Conservation (phyloP, 2,329 filamentous ascomycete genomes). For the Neofusicoccum kwambonambiense region DNA sequence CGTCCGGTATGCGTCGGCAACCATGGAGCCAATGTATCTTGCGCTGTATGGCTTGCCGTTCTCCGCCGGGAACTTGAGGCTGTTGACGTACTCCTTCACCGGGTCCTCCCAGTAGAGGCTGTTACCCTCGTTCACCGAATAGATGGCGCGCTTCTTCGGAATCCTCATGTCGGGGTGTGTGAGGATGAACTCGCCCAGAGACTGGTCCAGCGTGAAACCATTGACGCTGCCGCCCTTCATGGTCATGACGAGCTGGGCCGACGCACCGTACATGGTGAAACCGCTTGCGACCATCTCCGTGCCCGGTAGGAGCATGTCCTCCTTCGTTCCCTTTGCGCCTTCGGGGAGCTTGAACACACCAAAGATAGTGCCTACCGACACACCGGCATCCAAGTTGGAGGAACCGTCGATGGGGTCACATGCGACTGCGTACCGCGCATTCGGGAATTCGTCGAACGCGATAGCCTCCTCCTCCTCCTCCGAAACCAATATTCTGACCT, state of each 20-base stretch:
- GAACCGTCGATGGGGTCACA: conserved; percentile 98
- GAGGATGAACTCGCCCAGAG: conserved; percentile 96
- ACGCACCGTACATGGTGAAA: conserved; percentile 99
- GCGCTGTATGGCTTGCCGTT: conserved; percentile 88
- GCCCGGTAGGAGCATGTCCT: conserved; percentile 85
- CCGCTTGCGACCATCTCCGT: conserved; percentile 89
- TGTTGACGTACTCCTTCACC: conserved; percentile 84
- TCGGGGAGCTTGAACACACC: conserved; percentile 87
- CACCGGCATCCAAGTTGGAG: conserved; percentile 95
- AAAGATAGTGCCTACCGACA: conserved; percentile 97
- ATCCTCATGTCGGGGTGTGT: conserved; percentile 94
- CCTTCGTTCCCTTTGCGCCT: conserved; percentile 68
- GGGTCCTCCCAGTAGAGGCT: conserved; percentile 91
- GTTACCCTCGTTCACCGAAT: conserved; percentile 99
- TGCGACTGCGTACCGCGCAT: conserved; percentile 85
- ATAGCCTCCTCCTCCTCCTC: conserved; percentile 96
- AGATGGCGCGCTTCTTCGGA: conserved; percentile 78
- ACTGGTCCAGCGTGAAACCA: conserved; percentile 96
- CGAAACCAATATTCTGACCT: conserved; percentile 89
- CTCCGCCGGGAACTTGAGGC: conserved; percentile 74
- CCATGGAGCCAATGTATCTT: conserved; percentile 97
- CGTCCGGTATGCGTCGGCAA: conserved; percentile 95
- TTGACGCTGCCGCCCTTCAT: conserved; percentile 92
- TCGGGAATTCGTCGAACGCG: conserved; percentile 71
- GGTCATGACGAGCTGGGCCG: conserved; percentile 92